phyloP scores from a whole-genome alignment of 2,329 filamentous ascomycete species.

The Colletotrichum truncatum region DNA sequence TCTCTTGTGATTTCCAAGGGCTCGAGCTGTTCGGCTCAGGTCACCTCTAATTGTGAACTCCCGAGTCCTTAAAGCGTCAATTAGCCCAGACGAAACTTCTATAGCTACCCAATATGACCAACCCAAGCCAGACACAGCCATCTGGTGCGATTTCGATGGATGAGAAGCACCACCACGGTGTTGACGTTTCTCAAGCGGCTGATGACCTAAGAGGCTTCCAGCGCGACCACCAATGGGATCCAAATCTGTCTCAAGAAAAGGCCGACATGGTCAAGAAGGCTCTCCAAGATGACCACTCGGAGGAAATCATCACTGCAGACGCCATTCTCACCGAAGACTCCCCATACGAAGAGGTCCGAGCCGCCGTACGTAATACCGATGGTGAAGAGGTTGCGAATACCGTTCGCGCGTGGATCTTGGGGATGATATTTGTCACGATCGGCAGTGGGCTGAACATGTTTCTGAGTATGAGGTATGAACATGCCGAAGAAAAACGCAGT shows the following conservation, averaged over 20 bases:
- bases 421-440: conserved; percentile 54
- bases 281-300: conserved; percentile 39
- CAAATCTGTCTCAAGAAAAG: conserved; percentile 44
- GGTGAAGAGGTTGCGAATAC: conserved; percentile 40
- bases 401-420: conserved; percentile 53
- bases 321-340: conserved; percentile 45
- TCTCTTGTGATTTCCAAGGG: background rate
- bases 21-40: background rate
- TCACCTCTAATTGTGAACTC: background rate
- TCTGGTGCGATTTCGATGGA: background rate
- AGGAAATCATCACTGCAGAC: conserved; percentile 42
- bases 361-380: conserved; percentile 27
- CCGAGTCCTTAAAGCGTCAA: background rate
- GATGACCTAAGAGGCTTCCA: conserved; percentile 40
- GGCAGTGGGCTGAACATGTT: conserved; percentile 42
- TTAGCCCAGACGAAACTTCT: background rate
- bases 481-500: no score
- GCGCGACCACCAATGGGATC: conserved; percentile 44
- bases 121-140: background rate
- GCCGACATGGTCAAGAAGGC: conserved; percentile 41
- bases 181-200: conserved; percentile 6
- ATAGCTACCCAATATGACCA: background rate
- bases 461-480: conserved; percentile 18
- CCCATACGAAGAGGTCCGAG: conserved; percentile 43
- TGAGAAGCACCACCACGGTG: background rate